A percentile compares a stretch with the other conserved stretches of the same genome.
phyloP scores from a whole-genome alignment of 768 basidiomycete genomes.

The Mycena crocata region DNA sequence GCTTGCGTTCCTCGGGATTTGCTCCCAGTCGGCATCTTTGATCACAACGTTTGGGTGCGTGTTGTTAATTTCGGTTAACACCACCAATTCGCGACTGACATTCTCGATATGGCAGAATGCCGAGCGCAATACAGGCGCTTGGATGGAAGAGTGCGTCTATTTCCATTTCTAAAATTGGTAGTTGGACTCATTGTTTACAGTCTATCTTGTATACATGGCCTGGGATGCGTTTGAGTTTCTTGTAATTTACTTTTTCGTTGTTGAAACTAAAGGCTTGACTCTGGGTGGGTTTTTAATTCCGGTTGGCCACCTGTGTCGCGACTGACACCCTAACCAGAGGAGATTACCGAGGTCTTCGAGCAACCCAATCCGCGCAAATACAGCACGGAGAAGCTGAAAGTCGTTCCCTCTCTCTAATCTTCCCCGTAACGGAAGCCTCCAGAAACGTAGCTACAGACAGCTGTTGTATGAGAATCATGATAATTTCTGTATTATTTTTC shows the following conservation, averaged over 20 bases:
- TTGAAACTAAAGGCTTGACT: constrained; percentile 64
- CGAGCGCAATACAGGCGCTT: constrained; percentile 58
- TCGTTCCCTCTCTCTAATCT: no score
- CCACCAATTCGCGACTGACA: neutral
- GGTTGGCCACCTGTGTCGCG: neutral
- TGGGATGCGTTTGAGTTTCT: constrained; percentile 62
- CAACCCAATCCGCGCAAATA: constrained; percentile 56
- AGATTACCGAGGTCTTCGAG: constrained; percentile 46
- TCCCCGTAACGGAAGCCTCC: no score
- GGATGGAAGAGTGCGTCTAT: constrained; percentile 57
- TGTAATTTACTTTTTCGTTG: constrained; percentile 60
- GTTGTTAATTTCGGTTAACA: neutral
- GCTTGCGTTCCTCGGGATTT: constrained; percentile 60
- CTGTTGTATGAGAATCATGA: neutral
- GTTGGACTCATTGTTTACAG: constrained; percentile 40
- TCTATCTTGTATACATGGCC: constrained; percentile 61
- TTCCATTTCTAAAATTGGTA: neutral
- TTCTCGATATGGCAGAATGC: constrained; percentile 46
- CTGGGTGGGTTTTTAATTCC: constrained; percentile 47
- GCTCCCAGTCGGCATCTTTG: constrained; percentile 54
- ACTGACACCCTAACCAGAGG: neutral
- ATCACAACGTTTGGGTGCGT: constrained; percentile 64
- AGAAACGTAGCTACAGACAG: neutral
- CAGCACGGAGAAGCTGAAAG: constrained; percentile 34
- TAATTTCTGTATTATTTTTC: neutral